Evolutionary conservation across 768 basidiomycete genomes (phyloP).

Genomic region (Mycena pura): DNA sequence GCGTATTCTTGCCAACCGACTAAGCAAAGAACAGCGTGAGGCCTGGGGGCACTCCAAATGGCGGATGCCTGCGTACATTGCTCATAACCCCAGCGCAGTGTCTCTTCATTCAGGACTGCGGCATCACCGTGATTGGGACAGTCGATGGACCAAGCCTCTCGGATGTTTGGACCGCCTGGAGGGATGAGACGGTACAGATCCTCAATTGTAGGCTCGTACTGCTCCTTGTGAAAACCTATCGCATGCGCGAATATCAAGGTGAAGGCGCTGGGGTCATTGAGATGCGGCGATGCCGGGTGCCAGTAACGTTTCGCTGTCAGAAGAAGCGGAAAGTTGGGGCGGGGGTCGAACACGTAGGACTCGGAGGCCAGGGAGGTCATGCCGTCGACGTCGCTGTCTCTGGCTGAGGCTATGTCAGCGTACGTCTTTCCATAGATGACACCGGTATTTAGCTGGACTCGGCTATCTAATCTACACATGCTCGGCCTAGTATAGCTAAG

Average conservation of each 20-base stretch:
- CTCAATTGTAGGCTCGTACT: conserved; percentile 63
- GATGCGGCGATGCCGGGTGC: conserved; percentile 40
- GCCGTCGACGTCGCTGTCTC: too few relatives aligned
- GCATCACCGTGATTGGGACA: conserved; percentile 64
- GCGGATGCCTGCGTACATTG: conserved; percentile 47
- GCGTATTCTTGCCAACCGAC: conserved; percentile 64
- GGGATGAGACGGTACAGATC: conserved; percentile 45
- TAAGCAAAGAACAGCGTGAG: conserved; percentile 23
- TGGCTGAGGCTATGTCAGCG: too few relatives aligned
- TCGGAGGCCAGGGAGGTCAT: conserved; percentile 28
- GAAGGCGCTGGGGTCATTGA: conserved; percentile 45
- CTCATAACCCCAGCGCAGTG: conserved; percentile 48
- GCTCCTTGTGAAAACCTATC: conserved; percentile 63
- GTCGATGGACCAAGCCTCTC: conserved; percentile 59
- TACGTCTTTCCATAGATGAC: too few relatives aligned
- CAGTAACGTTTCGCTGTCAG: conserved; percentile 59
- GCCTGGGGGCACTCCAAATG: not conserved
- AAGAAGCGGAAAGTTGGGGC: conserved; percentile 56
- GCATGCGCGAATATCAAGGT: conserved; percentile 61
- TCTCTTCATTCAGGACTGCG: conserved; percentile 52
- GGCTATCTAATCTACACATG: too few relatives aligned
- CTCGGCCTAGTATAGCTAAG: too few relatives aligned
- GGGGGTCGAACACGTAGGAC: conserved; percentile 57
- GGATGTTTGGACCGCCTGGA: conserved; percentile 38
- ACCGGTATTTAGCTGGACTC: too few relatives aligned